phyloP scores from a whole-genome alignment of 306 rosid genomes.

The Glycine tomentella region DNA sequence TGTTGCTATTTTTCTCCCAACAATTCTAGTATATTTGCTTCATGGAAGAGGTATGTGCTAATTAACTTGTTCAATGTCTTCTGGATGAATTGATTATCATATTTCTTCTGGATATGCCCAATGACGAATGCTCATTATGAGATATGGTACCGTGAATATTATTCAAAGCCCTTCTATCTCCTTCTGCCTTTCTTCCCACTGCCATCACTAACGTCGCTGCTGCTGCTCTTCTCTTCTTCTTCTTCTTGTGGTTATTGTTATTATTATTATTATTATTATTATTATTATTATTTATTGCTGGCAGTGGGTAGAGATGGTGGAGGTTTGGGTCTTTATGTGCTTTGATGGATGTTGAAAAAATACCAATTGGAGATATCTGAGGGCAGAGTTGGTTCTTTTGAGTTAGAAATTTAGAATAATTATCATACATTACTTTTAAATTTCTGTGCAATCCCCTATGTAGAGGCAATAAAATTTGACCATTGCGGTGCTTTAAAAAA shows the following conservation, averaged over 20 bases:
- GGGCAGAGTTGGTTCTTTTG: too few relatives aligned
- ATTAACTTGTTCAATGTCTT: not conserved
- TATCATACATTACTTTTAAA: too few relatives aligned
- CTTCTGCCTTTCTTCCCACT: constrained; percentile 39
- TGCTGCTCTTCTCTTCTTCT: constrained; percentile 4
- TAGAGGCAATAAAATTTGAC: too few relatives aligned
- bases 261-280: too few relatives aligned
- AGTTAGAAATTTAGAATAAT: too few relatives aligned
- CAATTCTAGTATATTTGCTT: not conserved
- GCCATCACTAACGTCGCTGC: not conserved
- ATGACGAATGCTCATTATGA: constrained; percentile 42
- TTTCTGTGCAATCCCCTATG: too few relatives aligned
- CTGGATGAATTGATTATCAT: not conserved
- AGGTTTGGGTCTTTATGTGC: not conserved
- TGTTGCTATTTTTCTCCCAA: not conserved
- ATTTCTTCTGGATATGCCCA: constrained; percentile 37
- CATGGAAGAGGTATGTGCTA: not conserved
- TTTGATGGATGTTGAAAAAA: not conserved
- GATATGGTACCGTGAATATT: constrained; percentile 31
- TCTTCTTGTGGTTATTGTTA: too few relatives aligned
- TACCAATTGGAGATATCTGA: too few relatives aligned
- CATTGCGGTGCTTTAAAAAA: too few relatives aligned
- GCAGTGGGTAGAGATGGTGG: too few relatives aligned
- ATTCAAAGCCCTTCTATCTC: constrained; percentile 37
- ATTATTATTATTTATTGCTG: not conserved